A percentile compares a stretch with the other conserved stretches of the same genome.
phyloP scores from a whole-genome alignment of 1,284 basidiomycete species.

The Puccinia triticina region DNA sequence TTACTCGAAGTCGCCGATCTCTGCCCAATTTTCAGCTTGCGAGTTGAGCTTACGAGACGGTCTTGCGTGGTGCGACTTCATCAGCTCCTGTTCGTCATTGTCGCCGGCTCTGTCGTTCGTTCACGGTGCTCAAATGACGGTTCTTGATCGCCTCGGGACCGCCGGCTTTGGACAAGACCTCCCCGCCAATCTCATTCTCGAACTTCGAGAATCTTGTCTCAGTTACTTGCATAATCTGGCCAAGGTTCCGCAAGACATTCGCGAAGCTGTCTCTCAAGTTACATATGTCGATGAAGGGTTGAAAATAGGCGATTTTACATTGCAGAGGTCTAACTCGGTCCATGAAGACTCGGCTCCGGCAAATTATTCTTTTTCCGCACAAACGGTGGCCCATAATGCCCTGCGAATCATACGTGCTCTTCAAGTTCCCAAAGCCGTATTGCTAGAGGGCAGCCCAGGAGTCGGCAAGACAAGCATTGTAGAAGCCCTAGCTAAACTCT shows the following conservation, averaged over 20 bases:
- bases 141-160: slow-evolving; percentile 62
- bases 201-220: slow-evolving; percentile 24
- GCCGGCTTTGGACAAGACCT: slow-evolving; percentile 53
- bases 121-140: slow-evolving; percentile 61
- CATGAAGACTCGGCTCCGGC: background rate
- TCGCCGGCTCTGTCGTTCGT: slow-evolving; percentile 57
- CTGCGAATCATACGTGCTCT: slow-evolving; percentile 87
- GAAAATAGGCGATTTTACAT: slow-evolving; percentile 37
- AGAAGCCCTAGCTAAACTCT: slow-evolving; percentile 78
- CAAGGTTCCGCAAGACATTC: background rate
- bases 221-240: slow-evolving; percentile 30
- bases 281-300: background rate
- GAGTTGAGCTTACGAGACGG: slow-evolving; percentile 79
- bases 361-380: slow-evolving; percentile 80
- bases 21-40: slow-evolving; percentile 64
- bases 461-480: slow-evolving; percentile 99
- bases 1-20: slow-evolving; percentile 71
- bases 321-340: background rate
- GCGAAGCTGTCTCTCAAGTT: background rate
- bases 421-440: slow-evolving; percentile 85
- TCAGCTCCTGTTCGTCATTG: slow-evolving; percentile 65
- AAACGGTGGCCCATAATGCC: slow-evolving; percentile 85
- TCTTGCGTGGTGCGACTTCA: slow-evolving; percentile 88
- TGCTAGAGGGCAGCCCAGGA: slow-evolving; percentile 96
- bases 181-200: slow-evolving; percentile 18